A percentile compares a stretch with the other conserved stretches of the same genome.
phyloP scores from a whole-genome alignment of 805 yeast species.

The Yarrowia sp. region DNA sequence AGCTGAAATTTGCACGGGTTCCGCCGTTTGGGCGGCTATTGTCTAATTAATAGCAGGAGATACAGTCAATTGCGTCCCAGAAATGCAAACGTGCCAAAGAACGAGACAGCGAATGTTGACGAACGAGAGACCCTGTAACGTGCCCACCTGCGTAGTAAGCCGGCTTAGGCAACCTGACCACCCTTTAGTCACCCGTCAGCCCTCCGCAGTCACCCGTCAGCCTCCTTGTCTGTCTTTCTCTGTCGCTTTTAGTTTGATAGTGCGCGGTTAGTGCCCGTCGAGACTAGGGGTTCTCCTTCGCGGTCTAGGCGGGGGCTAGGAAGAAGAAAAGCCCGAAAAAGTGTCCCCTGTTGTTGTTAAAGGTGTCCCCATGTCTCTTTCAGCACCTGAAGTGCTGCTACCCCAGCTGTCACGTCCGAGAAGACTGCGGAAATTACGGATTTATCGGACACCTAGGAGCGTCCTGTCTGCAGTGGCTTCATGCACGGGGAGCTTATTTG shows the following conservation, averaged over 20 bases:
- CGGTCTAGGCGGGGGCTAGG: background rate
- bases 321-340: background rate
- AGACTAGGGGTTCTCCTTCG: too few relatives aligned
- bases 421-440: background rate
- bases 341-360: too few relatives aligned
- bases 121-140: too few relatives aligned
- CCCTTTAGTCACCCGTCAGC: constrained; percentile 3
- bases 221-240: background rate
- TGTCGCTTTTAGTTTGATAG: constrained; percentile 6
- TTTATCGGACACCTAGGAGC: background rate
- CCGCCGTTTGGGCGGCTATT: background rate
- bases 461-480: constrained; percentile 4
- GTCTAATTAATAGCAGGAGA: too few relatives aligned
- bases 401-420: too few relatives aligned
- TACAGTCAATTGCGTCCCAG: too few relatives aligned
- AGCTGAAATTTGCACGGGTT: background rate
- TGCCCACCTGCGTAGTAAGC: too few relatives aligned
- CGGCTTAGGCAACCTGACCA: background rate
- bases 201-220: background rate
- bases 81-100: too few relatives aligned
- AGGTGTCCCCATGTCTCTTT: too few relatives aligned
- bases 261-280: constrained; percentile 7
- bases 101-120: too few relatives aligned
- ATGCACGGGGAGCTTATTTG: background rate
- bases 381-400: too few relatives aligned